phyloP scores from a whole-genome alignment of 2,329 filamentous ascomycete species.

The Botrytis pseudocinerea region DNA sequence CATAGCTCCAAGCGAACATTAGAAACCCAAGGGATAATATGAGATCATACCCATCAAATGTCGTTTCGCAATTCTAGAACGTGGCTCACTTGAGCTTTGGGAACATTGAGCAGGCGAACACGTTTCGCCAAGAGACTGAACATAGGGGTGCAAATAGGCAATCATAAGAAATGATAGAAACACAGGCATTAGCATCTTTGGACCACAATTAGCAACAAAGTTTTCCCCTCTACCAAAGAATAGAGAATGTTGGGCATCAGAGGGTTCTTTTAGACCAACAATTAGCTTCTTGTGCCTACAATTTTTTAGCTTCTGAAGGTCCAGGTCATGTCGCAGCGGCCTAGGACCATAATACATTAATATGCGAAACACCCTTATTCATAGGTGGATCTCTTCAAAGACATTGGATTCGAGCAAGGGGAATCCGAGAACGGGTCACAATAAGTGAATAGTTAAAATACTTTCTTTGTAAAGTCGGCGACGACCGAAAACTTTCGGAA shows the following conservation, averaged over 20 bases:
- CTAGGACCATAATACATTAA: neutral
- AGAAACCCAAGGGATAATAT: neutral
- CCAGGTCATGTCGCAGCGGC: slow-evolving; percentile 1
- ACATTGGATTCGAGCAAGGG: neutral
- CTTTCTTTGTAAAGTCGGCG: slow-evolving; percentile 12
- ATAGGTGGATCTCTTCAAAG: neutral
- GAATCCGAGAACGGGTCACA: slow-evolving; percentile 9
- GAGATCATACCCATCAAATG: neutral
- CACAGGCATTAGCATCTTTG: neutral
- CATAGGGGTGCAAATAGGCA: neutral
- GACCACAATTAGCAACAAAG: neutral
- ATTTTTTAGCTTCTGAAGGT: neutral
- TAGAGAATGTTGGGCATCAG: neutral
- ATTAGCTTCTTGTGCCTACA: neutral
- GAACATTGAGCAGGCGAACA: neutral
- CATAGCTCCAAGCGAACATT: neutral
- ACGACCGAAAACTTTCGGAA: slow-evolving; percentile 1
- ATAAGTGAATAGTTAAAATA: neutral
- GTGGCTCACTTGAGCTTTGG: slow-evolving; percentile 13
- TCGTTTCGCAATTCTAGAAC: neutral
- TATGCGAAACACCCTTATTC: slow-evolving; percentile 6
- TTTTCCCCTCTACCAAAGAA: neutral
- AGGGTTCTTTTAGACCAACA: neutral
- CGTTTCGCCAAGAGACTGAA: slow-evolving; percentile 20
- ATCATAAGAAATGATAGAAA: slow-evolving; percentile 7